Evolutionary conservation across 495 filamentous ascomycete genomes (phyloP), one percentile per base, ranked within the genome.

Genomic region (Talaromyces nanjingensis): DNA sequence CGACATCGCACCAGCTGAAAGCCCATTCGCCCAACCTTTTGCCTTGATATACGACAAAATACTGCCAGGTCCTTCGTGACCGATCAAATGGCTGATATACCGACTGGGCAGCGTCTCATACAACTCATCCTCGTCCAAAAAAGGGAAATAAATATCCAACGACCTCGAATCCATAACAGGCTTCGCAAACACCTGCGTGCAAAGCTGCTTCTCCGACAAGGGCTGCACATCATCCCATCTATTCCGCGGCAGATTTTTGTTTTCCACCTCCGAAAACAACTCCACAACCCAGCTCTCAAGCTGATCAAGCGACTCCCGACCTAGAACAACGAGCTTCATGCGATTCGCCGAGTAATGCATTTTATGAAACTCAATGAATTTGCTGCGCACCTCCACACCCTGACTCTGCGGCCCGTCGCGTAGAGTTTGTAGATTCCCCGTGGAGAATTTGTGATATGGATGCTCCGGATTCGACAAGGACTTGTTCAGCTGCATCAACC

Each of bases 401-500:
- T 87, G 81, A 60, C 86, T 85, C 66, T 91, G 87, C 25, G 94
- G 94, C 22, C 86, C 80, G 58, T 91, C 91, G 72, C 96, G 93
- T 60, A 99, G 78, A 1, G 92, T 92, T 73, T 96, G 86, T 47
- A 93, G 83, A 71, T 92, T 97, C 60, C 94, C 94, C 0, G 94
- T 99, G 0, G 93, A 96, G 74, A 99, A 99, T 71, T 97, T 90
- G 72, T 89, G 89, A 70, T 90, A 96, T n/a, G 94, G 94, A 70
- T 98, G 96, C 45, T 87, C 86, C 4, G 89, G 86, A 74, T 93
- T 99, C 25, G 93, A 92, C 11, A 96, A 77, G 1, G 91, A 89
- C 75, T 97, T 97, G 70, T 90, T 90, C 33, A 99, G 82, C 72
- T 99, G 94, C 74, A 93, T 86, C 64, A 97, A 75, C 22, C 94